phyloP scores from a whole-genome alignment of 1,284 basidiomycete genomes.

The Fomitopsis pinicola region DNA sequence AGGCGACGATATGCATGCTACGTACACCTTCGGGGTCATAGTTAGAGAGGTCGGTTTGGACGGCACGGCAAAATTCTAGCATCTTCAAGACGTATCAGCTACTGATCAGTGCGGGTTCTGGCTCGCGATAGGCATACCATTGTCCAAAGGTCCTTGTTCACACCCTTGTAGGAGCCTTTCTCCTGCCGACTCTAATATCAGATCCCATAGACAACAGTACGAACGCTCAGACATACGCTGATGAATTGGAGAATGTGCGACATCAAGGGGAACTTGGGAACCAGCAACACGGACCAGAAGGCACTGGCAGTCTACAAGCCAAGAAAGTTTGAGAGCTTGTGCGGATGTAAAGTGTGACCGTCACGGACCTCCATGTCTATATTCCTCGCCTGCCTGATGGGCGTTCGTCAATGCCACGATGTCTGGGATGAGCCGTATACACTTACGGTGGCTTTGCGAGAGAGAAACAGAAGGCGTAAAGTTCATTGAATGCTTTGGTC shows the following conservation, averaged over 20 bases:
- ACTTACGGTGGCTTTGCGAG: slow-evolving; percentile 62
- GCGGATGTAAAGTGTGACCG: neutral
- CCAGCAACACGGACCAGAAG: slow-evolving; percentile 69
- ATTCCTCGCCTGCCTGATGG: slow-evolving; percentile 56
- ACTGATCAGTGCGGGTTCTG: neutral
- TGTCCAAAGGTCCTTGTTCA: slow-evolving; percentile 79
- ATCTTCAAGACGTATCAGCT: slow-evolving; percentile 1
- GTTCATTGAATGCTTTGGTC: slow-evolving; percentile 50
- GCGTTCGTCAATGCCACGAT: neutral
- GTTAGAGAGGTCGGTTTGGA: slow-evolving; percentile 11
- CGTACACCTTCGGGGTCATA: slow-evolving; percentile 6
- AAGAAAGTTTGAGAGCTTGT: neutral
- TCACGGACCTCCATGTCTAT: slow-evolving; percentile 71
- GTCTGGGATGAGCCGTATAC: neutral
- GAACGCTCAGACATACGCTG: slow-evolving; percentile 36
- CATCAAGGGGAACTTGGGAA: slow-evolving; percentile 60
- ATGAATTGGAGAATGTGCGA: slow-evolving; percentile 60
- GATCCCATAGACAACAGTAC: neutral
- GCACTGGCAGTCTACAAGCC: slow-evolving; percentile 55
- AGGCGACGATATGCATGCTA: neutral
- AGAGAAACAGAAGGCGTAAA: slow-evolving; percentile 66
- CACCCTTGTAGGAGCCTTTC: slow-evolving; percentile 61
- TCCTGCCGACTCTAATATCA: slow-evolving; percentile 36
- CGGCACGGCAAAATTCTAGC: slow-evolving; percentile 24
- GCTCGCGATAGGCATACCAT: slow-evolving; percentile 49